phyloP scores from a whole-genome alignment of 1,139 yeast genomes.

The Candida anutae region DNA sequence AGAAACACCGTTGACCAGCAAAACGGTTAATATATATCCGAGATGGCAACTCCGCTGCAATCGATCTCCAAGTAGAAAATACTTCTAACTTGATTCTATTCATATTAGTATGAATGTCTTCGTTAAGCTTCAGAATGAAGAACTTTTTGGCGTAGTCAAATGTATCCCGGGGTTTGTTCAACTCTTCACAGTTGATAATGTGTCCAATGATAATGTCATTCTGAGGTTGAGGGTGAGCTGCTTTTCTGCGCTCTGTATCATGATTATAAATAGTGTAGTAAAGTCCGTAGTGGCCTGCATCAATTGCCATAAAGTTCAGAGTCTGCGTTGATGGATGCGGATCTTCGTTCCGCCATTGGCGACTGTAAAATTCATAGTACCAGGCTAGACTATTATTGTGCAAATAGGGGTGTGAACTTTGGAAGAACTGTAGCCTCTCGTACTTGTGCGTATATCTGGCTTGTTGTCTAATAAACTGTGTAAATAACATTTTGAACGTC shows the following conservation, averaged over 20 bases:
- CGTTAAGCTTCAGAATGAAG: conserved; percentile 23
- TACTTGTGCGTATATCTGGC: conserved; percentile 13
- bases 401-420: conserved; percentile 32
- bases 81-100: conserved; percentile 12
- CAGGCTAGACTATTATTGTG: conserved; percentile 14
- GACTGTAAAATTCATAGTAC: conserved; percentile 15
- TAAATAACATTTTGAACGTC: conserved; percentile 19
- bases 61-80: conserved; percentile 11
- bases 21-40: too few species aligned
- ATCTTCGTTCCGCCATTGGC: conserved; percentile 20
- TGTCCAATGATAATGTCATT: conserved; percentile 3
- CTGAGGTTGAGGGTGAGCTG: conserved; percentile 9
- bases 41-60: background rate
- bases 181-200: conserved; percentile 1
- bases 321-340: conserved; percentile 25
- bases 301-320: conserved; percentile 22
- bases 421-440: conserved; percentile 30
- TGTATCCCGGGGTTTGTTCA: background rate
- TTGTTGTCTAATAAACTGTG: conserved; percentile 21
- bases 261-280: conserved; percentile 36
- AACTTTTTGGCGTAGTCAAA: conserved; percentile 14
- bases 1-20: conserved; percentile 1
- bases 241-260: conserved; percentile 17
- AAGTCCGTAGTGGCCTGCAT: conserved; percentile 38
- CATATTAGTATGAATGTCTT: conserved; percentile 20